These are phyloP conservation scores for Hypomyces rosellus DNA, from an alignment of 2,329 filamentous ascomycete genomes.

Conservation along the genomic window DNA sequence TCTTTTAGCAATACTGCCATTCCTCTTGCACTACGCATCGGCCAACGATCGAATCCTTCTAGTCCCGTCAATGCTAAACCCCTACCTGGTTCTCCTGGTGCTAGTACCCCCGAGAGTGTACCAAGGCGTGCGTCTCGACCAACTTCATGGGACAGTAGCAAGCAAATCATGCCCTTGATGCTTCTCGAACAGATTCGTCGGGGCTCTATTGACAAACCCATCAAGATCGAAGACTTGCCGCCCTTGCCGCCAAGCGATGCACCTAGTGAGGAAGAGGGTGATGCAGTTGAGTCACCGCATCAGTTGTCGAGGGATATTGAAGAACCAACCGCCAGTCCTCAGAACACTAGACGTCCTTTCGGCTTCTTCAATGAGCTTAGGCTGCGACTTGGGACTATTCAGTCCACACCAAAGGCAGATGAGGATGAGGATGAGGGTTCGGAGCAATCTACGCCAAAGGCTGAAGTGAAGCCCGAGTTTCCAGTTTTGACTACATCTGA, in stretches of 20 bases:
- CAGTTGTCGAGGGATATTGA: constrained; percentile 23
- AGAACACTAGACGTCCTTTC: background rate
- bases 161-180: constrained; percentile 75
- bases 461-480: constrained; percentile 33
- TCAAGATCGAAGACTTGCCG: constrained; percentile 36
- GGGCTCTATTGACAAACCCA: constrained; percentile 26
- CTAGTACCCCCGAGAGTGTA: constrained; percentile 26
- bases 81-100: constrained; percentile 27
- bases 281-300: constrained; percentile 26
- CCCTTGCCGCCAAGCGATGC: constrained; percentile 41
- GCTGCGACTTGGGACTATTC: constrained; percentile 37
- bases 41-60: constrained; percentile 38
- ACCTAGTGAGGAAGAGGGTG: constrained; percentile 15
- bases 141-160: constrained; percentile 56
- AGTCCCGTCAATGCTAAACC: constrained; percentile 34
- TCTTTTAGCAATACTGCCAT: constrained; percentile 53
- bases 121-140: constrained; percentile 41
- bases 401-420: constrained; percentile 25
- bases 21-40: constrained; percentile 49
- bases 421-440: constrained; percentile 54
- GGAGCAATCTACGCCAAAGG: constrained; percentile 63
- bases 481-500: constrained; percentile 16
- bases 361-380: constrained; percentile 11
- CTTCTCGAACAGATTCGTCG: constrained; percentile 61
- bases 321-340: constrained; percentile 3